Percentiles rank a stretch among this genome's conserved stretches.
Conservation (phyloP, 2,329 filamentous ascomycete species). For the Neospermospora avenae region DNA sequence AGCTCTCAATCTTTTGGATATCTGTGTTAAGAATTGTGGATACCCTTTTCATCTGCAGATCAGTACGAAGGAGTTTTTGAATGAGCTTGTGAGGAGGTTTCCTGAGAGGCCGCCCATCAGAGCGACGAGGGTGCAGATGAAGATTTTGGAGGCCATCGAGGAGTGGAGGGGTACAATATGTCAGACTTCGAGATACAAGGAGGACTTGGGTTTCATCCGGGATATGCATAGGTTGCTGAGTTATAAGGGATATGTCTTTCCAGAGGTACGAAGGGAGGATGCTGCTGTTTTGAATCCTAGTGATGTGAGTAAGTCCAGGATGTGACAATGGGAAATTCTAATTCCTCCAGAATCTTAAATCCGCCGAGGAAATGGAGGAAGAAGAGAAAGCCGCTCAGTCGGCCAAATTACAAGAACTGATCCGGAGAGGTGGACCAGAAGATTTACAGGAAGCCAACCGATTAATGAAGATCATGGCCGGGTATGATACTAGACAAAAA, state of each 20-base stretch:
- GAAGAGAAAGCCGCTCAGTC: slow-evolving; percentile 93
- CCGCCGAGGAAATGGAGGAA: slow-evolving; percentile 97
- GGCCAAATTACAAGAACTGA: slow-evolving; percentile 96
- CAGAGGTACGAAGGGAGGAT: slow-evolving; percentile 87
- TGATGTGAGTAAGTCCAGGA: slow-evolving; percentile 64
- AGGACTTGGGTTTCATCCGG: slow-evolving; percentile 91
- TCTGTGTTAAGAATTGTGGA: slow-evolving; percentile 99
- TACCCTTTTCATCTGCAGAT: slow-evolving; percentile 99
- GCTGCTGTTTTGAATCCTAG: slow-evolving; percentile 95
- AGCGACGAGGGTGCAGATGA: slow-evolving; percentile 80
- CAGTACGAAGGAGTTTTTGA: slow-evolving; percentile 97
- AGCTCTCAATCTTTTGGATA: slow-evolving; percentile 89
- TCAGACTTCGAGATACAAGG: slow-evolving; percentile 95
- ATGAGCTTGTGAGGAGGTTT: slow-evolving; percentile 94
- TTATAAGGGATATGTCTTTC: slow-evolving; percentile 97
- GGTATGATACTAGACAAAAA: slow-evolving; percentile 91
- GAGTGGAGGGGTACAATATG: slow-evolving; percentile 99
- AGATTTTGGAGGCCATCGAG: slow-evolving; percentile 93
- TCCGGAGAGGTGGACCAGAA: slow-evolving; percentile 84
- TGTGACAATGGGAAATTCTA: not conserved
- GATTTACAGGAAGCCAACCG: slow-evolving; percentile 96
- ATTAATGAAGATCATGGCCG: slow-evolving; percentile 99
- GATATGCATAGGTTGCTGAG: slow-evolving; percentile 96
- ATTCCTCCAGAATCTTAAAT: slow-evolving; percentile 75
- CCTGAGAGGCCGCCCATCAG: slow-evolving; percentile 89